Evolutionary conservation across 2,329 filamentous ascomycete genomes (phyloP).

Genomic region (Graphium sp.): DNA sequence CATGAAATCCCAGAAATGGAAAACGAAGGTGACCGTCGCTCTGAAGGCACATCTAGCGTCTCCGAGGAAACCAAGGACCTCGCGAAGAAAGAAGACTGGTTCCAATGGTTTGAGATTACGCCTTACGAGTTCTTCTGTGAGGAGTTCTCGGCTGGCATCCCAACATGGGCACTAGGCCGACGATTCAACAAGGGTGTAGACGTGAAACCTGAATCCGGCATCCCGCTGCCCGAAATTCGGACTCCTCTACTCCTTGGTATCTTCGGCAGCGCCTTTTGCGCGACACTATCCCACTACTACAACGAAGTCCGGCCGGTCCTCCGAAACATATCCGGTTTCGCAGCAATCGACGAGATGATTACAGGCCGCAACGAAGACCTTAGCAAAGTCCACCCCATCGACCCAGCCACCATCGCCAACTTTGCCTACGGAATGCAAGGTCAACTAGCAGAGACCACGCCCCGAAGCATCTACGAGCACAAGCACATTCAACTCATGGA

Average conservation of each 20-base stretch:
- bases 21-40: slow-evolving; percentile 10
- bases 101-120: slow-evolving; percentile 95
- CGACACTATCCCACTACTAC: slow-evolving; percentile 91
- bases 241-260: slow-evolving; percentile 77
- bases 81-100: slow-evolving; percentile 58
- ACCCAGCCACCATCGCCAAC: slow-evolving; percentile 82
- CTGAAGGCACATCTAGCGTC: slow-evolving; percentile 14
- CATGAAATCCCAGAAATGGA: slow-evolving; percentile 66
- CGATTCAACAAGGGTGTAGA: slow-evolving; percentile 60
- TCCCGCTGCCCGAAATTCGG: slow-evolving; percentile 66
- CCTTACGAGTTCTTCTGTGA: slow-evolving; percentile 94
- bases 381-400: slow-evolving; percentile 84
- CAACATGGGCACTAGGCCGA: slow-evolving; percentile 82
- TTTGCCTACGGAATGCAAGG: slow-evolving; percentile 70
- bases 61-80: slow-evolving; percentile 32
- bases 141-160: slow-evolving; percentile 79
- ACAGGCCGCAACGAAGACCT: slow-evolving; percentile 70
- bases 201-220: slow-evolving; percentile 42
- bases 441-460: slow-evolving; percentile 58
- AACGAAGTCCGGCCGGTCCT: slow-evolving; percentile 78
- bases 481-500: slow-evolving; percentile 80
- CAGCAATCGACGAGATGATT: slow-evolving; percentile 65
- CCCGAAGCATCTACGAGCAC: slow-evolving; percentile 53
- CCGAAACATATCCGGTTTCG: slow-evolving; percentile 56
- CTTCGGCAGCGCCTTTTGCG: slow-evolving; percentile 95